Conservation (phyloP, 495 filamentous ascomycete species). For the Lophiostoma macrostomum region DNA sequence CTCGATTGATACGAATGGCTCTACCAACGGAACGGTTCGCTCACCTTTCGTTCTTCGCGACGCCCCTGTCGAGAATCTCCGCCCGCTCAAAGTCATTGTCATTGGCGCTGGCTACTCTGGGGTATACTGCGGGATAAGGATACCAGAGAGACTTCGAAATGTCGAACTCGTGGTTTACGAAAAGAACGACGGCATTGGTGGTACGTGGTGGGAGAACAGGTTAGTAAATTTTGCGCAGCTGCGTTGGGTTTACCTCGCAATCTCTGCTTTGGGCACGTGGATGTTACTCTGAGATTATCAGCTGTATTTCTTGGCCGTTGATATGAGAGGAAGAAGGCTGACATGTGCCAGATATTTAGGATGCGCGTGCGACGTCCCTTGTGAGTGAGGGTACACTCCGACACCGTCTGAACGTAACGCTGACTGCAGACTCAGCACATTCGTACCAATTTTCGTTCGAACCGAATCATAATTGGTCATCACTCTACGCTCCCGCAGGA, state of each 20-base stretch:
- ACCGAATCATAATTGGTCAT: constrained; percentile 38
- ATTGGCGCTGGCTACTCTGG: constrained; percentile 68
- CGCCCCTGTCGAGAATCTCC: constrained; percentile 52
- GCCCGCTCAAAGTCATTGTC: constrained; percentile 56
- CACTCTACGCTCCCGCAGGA: constrained; percentile 36
- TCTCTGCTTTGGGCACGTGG: background rate
- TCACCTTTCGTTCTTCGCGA: constrained; percentile 31
- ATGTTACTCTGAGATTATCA: too few relatives aligned
- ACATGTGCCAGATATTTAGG: constrained; percentile 54
- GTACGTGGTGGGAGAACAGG: constrained; percentile 70
- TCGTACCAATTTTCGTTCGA: constrained; percentile 40
- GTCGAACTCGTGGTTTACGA: constrained; percentile 69
- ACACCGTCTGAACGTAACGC: too few relatives aligned
- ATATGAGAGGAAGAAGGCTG: too few relatives aligned
- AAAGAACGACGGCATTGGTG: constrained; percentile 71
- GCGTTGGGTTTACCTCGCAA: background rate
- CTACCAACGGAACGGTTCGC: background rate
- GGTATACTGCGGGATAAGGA: constrained; percentile 57
- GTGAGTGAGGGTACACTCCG: too few relatives aligned
- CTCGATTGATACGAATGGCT: background rate
- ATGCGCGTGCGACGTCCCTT: constrained; percentile 48
- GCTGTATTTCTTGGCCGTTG: too few relatives aligned
- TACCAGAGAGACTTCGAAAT: constrained; percentile 56
- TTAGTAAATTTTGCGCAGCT: background rate
- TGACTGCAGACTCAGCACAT: too few relatives aligned